Conservation (phyloP, 2,329 filamentous ascomycete species). For the Aspergillus ochraceoroseus region DNA sequence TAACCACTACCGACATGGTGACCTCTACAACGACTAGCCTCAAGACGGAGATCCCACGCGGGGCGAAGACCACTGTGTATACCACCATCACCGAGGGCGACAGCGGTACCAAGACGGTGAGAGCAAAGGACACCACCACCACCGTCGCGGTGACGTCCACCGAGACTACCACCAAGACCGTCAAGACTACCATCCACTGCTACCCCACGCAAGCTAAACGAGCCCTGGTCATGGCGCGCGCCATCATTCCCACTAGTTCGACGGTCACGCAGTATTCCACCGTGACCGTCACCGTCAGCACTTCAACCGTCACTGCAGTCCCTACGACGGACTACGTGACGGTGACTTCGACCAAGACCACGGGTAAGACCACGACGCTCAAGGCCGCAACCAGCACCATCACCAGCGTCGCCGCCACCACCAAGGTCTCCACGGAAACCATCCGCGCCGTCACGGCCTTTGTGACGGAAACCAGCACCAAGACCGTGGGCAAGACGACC, state of each 20-base stretch:
- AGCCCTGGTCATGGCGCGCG: too few species aligned
- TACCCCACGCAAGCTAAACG: too few species aligned
- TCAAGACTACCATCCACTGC: too few species aligned
- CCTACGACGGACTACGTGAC: slow-evolving; percentile 20
- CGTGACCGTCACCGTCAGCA: slow-evolving; percentile 17
- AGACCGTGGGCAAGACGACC: not conserved
- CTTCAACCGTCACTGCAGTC: not conserved
- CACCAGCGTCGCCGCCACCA: slow-evolving; percentile 1
- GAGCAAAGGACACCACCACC: slow-evolving; percentile 2
- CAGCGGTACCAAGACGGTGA: not conserved
- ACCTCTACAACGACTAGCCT: too few species aligned
- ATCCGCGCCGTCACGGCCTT: not conserved
- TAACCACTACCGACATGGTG: too few species aligned
- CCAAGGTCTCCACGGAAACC: not conserved
- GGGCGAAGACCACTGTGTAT: not conserved
- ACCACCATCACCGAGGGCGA: slow-evolving; percentile 30
- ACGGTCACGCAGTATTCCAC: slow-evolving; percentile 15
- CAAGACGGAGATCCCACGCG: too few species aligned
- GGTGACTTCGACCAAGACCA: slow-evolving; percentile 10
- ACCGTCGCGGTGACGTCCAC: too few species aligned
- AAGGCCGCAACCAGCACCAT: slow-evolving; percentile 20
- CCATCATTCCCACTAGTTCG: too few species aligned
- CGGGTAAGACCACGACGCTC: slow-evolving; percentile 17
- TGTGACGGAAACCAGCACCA: not conserved
- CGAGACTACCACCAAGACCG: too few species aligned